Percentiles rank a stretch among this genome's conserved stretches.
Conservation (phyloP, 352 stramenopile species). For the Aphanomyces astaci region DNA sequence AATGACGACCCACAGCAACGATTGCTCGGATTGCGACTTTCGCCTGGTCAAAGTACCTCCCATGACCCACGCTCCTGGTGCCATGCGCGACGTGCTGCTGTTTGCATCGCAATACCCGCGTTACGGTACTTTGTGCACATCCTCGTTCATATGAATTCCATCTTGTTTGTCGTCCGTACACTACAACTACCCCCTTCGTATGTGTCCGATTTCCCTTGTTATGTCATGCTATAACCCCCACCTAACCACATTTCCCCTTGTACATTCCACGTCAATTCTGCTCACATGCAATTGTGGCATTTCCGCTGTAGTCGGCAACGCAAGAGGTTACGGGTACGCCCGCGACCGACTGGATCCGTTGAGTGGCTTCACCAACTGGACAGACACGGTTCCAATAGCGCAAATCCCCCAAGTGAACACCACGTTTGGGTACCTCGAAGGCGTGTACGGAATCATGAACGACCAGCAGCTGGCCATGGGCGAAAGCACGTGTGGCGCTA, state of each 20-base stretch:
- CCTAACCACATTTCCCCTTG: too few species aligned
- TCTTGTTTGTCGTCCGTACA: too few species aligned
- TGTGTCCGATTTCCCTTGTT: too few species aligned
- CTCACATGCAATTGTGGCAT: too few species aligned
- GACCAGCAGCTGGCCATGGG: conserved; percentile 75
- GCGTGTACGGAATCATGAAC: conserved; percentile 76
- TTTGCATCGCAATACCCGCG: conserved; percentile 55
- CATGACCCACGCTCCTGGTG: conserved; percentile 36
- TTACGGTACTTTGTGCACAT: conserved; percentile 31
- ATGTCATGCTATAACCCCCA: too few species aligned
- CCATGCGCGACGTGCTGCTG: conserved; percentile 53
- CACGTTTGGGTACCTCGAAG: conserved; percentile 77
- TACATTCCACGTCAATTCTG: too few species aligned
- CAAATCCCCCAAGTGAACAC: conserved; percentile 50
- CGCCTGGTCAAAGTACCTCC: conserved; percentile 66
- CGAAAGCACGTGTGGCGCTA: conserved; percentile 69
- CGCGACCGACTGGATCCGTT: conserved; percentile 49
- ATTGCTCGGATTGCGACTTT: conserved; percentile 79
- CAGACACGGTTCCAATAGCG: conserved; percentile 47
- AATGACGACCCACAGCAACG: conserved; percentile 81
- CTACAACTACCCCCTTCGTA: too few species aligned
- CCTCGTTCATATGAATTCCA: neutral
- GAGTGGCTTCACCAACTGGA: conserved; percentile 64
- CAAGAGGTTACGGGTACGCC: conserved; percentile 27
- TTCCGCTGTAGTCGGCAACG: neutral